These are phyloP conservation scores for Vitis labrusca DNA, from an alignment of 164 flowering plant species.

Conservation along the genomic window DNA sequence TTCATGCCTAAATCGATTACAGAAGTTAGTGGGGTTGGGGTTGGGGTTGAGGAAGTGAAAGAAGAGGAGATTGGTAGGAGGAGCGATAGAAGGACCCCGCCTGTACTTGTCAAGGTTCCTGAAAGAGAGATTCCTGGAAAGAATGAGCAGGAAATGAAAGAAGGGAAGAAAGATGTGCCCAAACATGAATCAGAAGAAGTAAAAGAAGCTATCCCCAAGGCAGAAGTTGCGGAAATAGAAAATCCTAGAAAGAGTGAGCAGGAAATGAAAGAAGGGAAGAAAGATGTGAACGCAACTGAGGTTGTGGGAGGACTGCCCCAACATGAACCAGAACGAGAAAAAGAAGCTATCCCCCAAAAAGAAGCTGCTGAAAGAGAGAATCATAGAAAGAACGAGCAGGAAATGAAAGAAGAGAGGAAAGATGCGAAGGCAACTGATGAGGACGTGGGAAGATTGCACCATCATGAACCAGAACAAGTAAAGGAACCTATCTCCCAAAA, in stretches of 20 bases:
- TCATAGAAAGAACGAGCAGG: not conserved
- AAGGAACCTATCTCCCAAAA: not conserved
- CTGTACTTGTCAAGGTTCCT: constrained; percentile 9
- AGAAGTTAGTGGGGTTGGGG: constrained; percentile 51
- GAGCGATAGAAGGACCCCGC: constrained; percentile 2
- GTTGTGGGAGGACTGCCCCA: not conserved
- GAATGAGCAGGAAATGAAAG: not conserved
- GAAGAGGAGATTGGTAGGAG: constrained; percentile 26
- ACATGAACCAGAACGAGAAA: no score
- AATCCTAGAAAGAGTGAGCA: not conserved
- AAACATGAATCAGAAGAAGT: no score
- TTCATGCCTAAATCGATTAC: constrained; percentile 52
- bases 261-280: not conserved
- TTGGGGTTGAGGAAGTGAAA: constrained; percentile 45
- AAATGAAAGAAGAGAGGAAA: not conserved
- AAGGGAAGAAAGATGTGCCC: not conserved
- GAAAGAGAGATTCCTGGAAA: not conserved
- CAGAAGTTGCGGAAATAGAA: constrained; percentile 2
- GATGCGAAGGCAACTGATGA: not conserved
- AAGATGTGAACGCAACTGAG: not conserved
- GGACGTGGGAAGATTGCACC: not conserved
- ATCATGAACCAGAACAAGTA: not conserved
- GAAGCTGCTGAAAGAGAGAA: no score
- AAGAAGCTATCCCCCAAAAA: not conserved
- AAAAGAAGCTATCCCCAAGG: no score